phyloP scores from a whole-genome alignment of 1,139 yeast species.

The Suzukiozyma palmioleophila region DNA sequence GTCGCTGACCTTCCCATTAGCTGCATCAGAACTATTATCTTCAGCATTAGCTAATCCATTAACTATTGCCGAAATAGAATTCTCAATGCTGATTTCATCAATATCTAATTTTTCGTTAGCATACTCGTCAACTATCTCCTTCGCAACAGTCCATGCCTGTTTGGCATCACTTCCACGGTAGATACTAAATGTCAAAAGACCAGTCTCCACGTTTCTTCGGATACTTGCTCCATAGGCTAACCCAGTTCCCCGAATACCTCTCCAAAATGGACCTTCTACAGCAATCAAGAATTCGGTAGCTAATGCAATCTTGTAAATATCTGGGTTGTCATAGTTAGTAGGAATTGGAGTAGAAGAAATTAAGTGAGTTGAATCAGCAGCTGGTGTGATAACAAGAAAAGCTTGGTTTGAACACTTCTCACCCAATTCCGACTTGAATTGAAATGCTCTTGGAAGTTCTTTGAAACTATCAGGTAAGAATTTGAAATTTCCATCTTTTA shows the following conservation, averaged over 20 bases:
- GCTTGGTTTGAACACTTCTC: constrained; percentile 50
- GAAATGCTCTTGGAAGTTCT: constrained; percentile 48
- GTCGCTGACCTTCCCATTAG: constrained; percentile 61
- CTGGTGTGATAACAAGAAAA: constrained; percentile 68
- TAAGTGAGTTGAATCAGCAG: constrained; percentile 82
- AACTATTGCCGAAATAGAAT: constrained; percentile 72
- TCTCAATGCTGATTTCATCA: constrained; percentile 59
- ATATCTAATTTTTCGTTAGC: constrained; percentile 50
- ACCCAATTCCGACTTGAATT: constrained; percentile 58
- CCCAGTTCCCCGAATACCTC: constrained; percentile 93
- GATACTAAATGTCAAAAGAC: constrained; percentile 60
- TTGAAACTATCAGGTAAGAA: constrained; percentile 18
- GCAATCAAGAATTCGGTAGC: constrained; percentile 77
- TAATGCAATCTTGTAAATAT: constrained; percentile 65
- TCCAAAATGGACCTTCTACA: constrained; percentile 97
- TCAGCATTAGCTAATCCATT: constrained; percentile 66
- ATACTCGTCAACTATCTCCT: constrained; percentile 58
- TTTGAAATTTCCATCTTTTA: constrained; percentile 3
- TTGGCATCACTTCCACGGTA: constrained; percentile 84
- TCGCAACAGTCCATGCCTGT: constrained; percentile 66
- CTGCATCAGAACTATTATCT: constrained; percentile 58
- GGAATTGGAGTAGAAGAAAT: constrained; percentile 61
- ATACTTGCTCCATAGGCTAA: constrained; percentile 85
- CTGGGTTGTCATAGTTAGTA: constrained; percentile 58
- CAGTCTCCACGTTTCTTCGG: constrained; percentile 57